Conservation (phyloP, 345 rosid genomes). For the Sonneratia alba region DNA sequence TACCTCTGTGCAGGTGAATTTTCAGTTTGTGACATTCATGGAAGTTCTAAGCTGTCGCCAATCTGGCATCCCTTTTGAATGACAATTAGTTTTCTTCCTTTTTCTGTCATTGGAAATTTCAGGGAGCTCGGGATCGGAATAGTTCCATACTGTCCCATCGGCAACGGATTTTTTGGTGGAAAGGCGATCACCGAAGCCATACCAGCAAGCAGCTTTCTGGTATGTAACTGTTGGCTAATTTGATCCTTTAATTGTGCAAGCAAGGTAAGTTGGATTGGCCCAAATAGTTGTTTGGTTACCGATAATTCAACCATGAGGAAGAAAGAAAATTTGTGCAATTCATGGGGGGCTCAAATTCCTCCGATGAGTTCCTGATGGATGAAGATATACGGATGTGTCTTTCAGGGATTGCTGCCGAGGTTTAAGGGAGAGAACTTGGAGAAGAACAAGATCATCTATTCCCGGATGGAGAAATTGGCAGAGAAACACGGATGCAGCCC, state of each 20-base stretch:
- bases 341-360: no score
- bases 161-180: conserved; percentile 9
- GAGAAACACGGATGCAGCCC: conserved; percentile 17
- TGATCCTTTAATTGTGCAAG: no score
- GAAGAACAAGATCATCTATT: conserved; percentile 19
- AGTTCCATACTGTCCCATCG: conserved; percentile 10
- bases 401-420: not conserved
- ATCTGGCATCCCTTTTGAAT: no score
- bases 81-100: no score
- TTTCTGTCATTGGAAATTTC: not conserved
- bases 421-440: conserved; percentile 10
- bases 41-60: no score
- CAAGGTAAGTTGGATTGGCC: not conserved
- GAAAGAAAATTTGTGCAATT: no score
- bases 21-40: not conserved
- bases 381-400: not conserved
- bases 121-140: conserved; percentile 14
- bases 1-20: conserved; percentile 38
- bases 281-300: no score
- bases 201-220: conserved; percentile 5
- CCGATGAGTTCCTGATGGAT: not conserved
- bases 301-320: not conserved
- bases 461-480: conserved; percentile 16
- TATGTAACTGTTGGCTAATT: not conserved
- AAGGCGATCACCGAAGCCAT: conserved; percentile 4